These are phyloP conservation scores for Heliamphora exappendiculata DNA, from an alignment of 148 eudicot genomes.

Conservation along the genomic window DNA sequence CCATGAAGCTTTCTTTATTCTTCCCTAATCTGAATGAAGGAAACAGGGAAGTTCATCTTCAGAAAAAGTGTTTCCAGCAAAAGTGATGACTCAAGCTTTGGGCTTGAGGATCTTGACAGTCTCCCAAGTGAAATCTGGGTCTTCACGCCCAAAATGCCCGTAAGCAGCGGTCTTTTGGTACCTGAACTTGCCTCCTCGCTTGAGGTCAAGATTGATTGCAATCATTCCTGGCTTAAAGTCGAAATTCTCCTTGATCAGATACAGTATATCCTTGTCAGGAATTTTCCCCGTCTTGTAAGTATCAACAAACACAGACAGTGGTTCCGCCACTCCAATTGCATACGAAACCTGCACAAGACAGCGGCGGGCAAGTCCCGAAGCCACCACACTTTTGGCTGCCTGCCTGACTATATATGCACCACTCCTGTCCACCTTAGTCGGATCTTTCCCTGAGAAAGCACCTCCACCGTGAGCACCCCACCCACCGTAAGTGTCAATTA, in stretches of 20 bases:
- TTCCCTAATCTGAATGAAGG: slow-evolving; percentile 7
- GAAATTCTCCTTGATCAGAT: slow-evolving; percentile 35
- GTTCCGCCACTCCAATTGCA: slow-evolving; percentile 46
- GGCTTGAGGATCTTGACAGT: slow-evolving; percentile 43
- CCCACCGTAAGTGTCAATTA: slow-evolving; percentile 40
- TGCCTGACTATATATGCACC: slow-evolving; percentile 44
- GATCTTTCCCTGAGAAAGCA: slow-evolving; percentile 40
- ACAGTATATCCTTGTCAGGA: slow-evolving; percentile 36
- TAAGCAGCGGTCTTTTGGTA: slow-evolving; percentile 50
- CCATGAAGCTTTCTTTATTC: slow-evolving; percentile 15
- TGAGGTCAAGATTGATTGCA: slow-evolving; percentile 34
- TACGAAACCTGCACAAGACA: slow-evolving; percentile 48
- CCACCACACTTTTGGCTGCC: slow-evolving; percentile 45
- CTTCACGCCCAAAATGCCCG: slow-evolving; percentile 46
- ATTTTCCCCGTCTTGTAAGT: slow-evolving; percentile 38
- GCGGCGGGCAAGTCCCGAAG: slow-evolving; percentile 46
- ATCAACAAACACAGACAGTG: slow-evolving; percentile 42
- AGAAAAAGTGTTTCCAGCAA: not conserved
- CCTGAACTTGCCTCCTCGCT: slow-evolving; percentile 43
- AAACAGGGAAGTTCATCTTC: not conserved
- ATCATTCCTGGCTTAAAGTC: slow-evolving; percentile 53
- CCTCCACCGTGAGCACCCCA: slow-evolving; percentile 47
- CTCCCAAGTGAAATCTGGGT: slow-evolving; percentile 49
- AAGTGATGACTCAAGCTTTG: slow-evolving; percentile 28
- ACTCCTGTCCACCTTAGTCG: slow-evolving; percentile 41